Conservation (phyloP, 164 flowering plant species). For the Akebia trifoliata region DNA sequence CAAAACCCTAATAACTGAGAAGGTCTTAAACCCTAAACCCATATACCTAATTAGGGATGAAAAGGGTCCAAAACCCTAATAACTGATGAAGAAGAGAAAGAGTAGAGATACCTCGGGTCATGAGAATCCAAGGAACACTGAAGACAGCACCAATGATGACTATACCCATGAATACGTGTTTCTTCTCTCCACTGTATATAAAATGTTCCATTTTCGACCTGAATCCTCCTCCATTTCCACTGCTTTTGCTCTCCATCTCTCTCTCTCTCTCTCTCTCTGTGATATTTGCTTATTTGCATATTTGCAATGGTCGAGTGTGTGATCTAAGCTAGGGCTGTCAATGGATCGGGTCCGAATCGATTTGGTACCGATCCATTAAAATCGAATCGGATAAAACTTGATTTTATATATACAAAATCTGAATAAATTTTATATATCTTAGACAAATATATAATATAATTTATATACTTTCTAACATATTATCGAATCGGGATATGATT, state of each 20-base stretch:
- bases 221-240: conserved; percentile 1
- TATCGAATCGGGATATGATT: no score
- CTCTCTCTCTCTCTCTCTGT: background rate
- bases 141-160: conserved; percentile 11
- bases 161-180: conserved; percentile 9
- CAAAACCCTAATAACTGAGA: no score
- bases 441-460: no score
- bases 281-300: no score
- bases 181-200: conserved; percentile 11
- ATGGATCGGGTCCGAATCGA: no score
- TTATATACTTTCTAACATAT: no score
- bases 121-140: conserved; percentile 17
- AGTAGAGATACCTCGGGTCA: conserved; percentile 14
- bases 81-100: background rate
- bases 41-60: background rate
- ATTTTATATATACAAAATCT: no score
- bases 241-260: conserved; percentile 6
- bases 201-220: conserved; percentile 3
- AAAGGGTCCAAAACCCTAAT: background rate
- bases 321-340: no score
- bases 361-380: no score
- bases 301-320: no score
- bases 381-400: no score
- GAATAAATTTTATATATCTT: no score
- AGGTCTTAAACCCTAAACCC: background rate